Evolutionary conservation across 2,329 filamentous ascomycete species (phyloP), one percentile per base, ranked within the genome.

Genomic region (Penicillium sp.): DNA sequence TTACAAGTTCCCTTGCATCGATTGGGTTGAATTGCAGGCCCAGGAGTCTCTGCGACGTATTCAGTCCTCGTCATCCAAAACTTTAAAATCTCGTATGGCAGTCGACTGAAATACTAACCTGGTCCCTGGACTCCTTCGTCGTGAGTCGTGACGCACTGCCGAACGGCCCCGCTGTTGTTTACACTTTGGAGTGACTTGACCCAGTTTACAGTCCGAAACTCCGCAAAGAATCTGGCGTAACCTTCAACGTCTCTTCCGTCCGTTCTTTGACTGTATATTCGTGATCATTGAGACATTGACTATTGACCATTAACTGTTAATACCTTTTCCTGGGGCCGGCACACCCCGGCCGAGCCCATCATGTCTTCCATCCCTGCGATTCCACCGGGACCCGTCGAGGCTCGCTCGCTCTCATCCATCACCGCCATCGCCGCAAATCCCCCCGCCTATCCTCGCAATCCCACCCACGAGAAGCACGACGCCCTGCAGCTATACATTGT

Each of bases 401-500:
- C 94, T 66, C 87, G 85, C 68, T 98, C 94, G 47, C 81, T 98
- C 46, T 89, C 90, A 54, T 83, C 87, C 54, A 83, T 99, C 64
- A 95, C 91, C 64, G 80, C 85, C 43, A 85, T 97, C 62, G 94
- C 95, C 62, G 85, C 89, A 53, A 92, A 96, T 69, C 95, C 94
- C 43, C 94, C 95, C 49, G 85, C 88, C 68, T 95, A 96, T 74
- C 91, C 92, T 51, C 85, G 89, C 69, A 91, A 91, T 70, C 89
- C 91, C 5, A 85, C 87, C 3, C 87, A 89, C 66, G 79, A 84
- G 67, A 85, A 81, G 62, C 85, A 88, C 62, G 86, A 91, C 51
- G 87, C 91, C 4, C 76, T 98, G 52, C 87, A 88, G 2, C 84
- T 99, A 41, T 99, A 99, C 77, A 96, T 99, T 65, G 92, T 94